phyloP scores from a whole-genome alignment of 352 stramenopile genomes.

The Bremia lactucae region DNA sequence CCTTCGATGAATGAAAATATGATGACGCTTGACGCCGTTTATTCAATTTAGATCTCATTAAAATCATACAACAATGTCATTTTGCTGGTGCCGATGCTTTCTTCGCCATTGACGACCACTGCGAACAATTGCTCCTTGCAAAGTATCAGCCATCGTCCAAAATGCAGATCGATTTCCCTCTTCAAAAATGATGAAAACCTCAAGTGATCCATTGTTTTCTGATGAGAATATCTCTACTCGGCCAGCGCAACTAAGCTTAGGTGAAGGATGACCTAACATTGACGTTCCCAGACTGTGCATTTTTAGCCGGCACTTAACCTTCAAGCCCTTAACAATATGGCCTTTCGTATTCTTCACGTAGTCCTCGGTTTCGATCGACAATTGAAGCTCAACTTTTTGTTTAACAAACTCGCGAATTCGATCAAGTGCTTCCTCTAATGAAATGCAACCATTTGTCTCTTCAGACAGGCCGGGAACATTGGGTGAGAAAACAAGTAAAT shows the following conservation, averaged over 20 bases:
- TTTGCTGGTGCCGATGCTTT: constrained; percentile 27
- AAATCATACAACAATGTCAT: too few species aligned
- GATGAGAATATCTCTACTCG: constrained; percentile 23
- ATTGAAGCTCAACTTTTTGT: constrained; percentile 8
- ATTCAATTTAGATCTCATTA: too few species aligned
- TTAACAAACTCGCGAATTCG: constrained; percentile 34
- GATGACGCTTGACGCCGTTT: too few species aligned
- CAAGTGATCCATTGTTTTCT: constrained; percentile 12
- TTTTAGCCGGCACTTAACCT: constrained; percentile 5
- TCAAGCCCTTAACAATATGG: constrained; percentile 1
- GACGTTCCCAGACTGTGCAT: neutral
- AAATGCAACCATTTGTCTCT: constrained; percentile 31
- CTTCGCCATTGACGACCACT: constrained; percentile 58
- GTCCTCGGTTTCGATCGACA: constrained; percentile 10
- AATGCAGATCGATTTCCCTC: constrained; percentile 47
- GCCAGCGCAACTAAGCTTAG: constrained; percentile 14
- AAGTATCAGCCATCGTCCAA: constrained; percentile 43
- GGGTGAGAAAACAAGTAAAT: neutral
- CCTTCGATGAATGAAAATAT: too few species aligned
- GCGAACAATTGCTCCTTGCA: constrained; percentile 51
- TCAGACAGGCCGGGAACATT: neutral
- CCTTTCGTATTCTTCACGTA: constrained; percentile 1
- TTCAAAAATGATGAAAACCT: constrained; percentile 38
- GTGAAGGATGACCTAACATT: neutral
- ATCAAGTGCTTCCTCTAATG: constrained; percentile 28